Evolutionary conservation across 345 rosid genomes (phyloP), one percentile per base, ranked within the genome.

Genomic region (Turritis glabra): DNA sequence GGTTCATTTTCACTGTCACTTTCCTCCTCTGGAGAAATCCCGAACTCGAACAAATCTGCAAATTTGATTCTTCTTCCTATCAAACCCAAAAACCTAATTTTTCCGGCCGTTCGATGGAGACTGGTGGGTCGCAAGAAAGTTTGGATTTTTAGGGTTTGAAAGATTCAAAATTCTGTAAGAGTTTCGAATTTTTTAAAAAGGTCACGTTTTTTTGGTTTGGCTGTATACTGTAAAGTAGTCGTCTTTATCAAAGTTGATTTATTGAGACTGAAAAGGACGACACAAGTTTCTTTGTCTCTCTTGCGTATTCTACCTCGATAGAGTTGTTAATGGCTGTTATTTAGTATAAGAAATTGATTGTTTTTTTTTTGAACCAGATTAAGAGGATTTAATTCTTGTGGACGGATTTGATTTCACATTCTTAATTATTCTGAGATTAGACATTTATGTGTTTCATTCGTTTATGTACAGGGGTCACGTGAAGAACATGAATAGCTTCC

Each of bases 61-160:
- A 52, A 59, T 60, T 8, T 51, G 79, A 61, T 67, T 23, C 56
- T 73, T 54, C 47, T 67, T 59, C 38, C 64, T 30, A 44, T 15
- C 52, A 44, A 56, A 32, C 29, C 29, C 55, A 43, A 17, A 7
- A 11, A 11, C 63, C 56, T 64, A 13, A 43, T 9, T 11, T 37
- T 27, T 1, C 8, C 17, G 38, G 18, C 29, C 63, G 32, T 59
- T 58, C 12, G 68, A 59, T 75, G 63, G 68, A 50, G 65, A 53
- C 51, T 69, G 41, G 51, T 76, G 70, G 76, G 76, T 77, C 74
- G 37, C 14, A 10, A 26, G 54, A 77, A 77, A 70, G 62, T 47
- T 56, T 47, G 62, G 37, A 77, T 21, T 57, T 69, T 71, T 70
- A 62, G 30, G 60, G 67, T 59, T 68, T 38, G 27, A 10, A 32